Evolutionary conservation across 75 land plant genomes (phyloP), one percentile per base, ranked within the genome.

Genomic region (Selaginella tamariscina): DNA sequence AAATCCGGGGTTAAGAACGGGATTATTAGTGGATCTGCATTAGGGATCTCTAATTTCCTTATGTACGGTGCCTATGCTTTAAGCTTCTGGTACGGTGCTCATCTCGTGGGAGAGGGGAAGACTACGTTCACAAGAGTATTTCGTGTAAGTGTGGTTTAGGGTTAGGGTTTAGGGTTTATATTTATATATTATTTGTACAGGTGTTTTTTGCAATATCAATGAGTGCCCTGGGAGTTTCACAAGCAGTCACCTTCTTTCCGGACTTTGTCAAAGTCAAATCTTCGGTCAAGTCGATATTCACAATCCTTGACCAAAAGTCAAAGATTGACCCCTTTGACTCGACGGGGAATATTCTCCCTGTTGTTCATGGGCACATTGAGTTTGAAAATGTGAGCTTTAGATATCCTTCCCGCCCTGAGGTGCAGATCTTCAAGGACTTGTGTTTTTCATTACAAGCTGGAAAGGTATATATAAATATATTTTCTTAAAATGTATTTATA

Each of bases 171-270:
- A 15, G 49, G 49, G 5, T 39, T 15, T 39, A 5, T 39, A 39
- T 15, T 39, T 5, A 5, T 39, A 5, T 39, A 15, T 39, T 39
- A 5, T 39, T 15, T 5, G 8, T 59, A 56, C 79, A 86, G 89
- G 92, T 88, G 0, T 86, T 90, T 69, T 83, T 84, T 73, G 90
- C 90, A 30, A 74, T 88, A 32, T 63, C 87, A 28, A 76, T 86
- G 78, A 77, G 83, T 33, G 81, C 90, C 11, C 54, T 84, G 8
- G 84, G 83, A 33, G 73, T 88, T 27, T 84, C 93, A 0, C 84
- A 82, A 31, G 63, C 93, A 32, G 79, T 80, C 28, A 57, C 81
- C 11, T n/a, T 86, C 11, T 73, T 79, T 32, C 84, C 87, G 20
- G 90, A 88, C 68, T 30, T 85, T 23, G 63, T 65, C 65, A 88